Conservation (phyloP, 1,139 yeast species). For the Lodderomyces margitis region DNA sequence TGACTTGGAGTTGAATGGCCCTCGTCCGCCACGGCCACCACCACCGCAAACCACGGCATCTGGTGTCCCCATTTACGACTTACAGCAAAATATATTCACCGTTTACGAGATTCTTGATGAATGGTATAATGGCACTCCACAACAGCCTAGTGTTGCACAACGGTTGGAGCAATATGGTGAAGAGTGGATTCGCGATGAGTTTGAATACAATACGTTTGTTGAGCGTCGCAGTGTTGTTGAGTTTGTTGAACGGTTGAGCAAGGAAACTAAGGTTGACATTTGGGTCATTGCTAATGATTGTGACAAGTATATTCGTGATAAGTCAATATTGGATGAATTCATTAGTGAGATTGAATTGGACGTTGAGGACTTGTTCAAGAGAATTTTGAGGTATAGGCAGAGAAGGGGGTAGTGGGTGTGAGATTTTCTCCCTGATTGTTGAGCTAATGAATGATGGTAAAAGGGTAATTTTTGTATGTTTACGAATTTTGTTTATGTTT, state of each 20-base stretch:
- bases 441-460: too few species aligned
- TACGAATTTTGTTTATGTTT: too few species aligned
- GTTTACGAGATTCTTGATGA: slow-evolving; percentile 19
- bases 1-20: slow-evolving; percentile 11
- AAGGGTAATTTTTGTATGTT: too few species aligned
- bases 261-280: slow-evolving; percentile 15
- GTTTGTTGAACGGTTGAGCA: slow-evolving; percentile 16
- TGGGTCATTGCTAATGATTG: slow-evolving; percentile 16
- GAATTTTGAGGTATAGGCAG: slow-evolving; percentile 15
- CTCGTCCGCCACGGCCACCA: slow-evolving; percentile 7
- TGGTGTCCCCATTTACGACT: slow-evolving; percentile 14
- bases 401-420: slow-evolving; percentile 10
- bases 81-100: slow-evolving; percentile 16
- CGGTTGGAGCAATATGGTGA: slow-evolving; percentile 15
- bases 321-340: slow-evolving; percentile 17
- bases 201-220: slow-evolving; percentile 16
- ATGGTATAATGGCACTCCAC: slow-evolving; percentile 15
- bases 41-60: slow-evolving; percentile 2
- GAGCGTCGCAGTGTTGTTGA: slow-evolving; percentile 16
- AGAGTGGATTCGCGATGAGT: slow-evolving; percentile 17
- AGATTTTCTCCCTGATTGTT: too few species aligned
- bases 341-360: slow-evolving; percentile 18
- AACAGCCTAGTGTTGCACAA: slow-evolving; percentile 12
- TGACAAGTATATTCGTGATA: slow-evolving; percentile 17
- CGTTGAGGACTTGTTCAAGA: slow-evolving; percentile 15